Evolutionary conservation across 768 basidiomycete genomes (phyloP).

Genomic region (Cyclocybe cylindracea): DNA sequence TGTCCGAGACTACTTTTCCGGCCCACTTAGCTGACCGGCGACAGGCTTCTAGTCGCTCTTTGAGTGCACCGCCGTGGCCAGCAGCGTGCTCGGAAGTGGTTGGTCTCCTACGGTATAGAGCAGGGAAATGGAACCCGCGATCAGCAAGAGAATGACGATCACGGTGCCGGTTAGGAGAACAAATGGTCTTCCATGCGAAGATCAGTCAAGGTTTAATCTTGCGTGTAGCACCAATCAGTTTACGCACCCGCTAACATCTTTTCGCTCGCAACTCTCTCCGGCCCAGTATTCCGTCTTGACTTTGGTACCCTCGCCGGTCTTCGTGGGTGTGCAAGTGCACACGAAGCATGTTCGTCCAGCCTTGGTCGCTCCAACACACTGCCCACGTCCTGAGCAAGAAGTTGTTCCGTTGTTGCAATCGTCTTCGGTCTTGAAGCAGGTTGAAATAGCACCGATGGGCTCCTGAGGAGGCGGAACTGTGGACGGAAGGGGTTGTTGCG

Average conservation of each 20-base stretch:
- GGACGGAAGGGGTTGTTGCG: slow-evolving; percentile 49
- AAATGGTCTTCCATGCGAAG: slow-evolving; percentile 55
- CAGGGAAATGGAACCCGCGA: slow-evolving; percentile 67
- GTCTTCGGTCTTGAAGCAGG: slow-evolving; percentile 58
- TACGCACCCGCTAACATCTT: slow-evolving; percentile 79
- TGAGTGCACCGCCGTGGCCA: slow-evolving; percentile 54
- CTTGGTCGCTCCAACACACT: slow-evolving; percentile 61
- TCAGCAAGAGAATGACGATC: slow-evolving; percentile 61
- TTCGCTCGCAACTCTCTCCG: slow-evolving; percentile 73
- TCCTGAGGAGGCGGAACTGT: slow-evolving; percentile 43
- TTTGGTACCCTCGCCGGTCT: slow-evolving; percentile 52
- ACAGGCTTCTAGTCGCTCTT: slow-evolving; percentile 48
- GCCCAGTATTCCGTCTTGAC: slow-evolving; percentile 68
- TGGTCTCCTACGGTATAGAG: slow-evolving; percentile 62
- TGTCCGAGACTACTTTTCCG: neutral
- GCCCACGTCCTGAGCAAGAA: slow-evolving; percentile 69
- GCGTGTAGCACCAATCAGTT: neutral
- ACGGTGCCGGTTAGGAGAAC: slow-evolving; percentile 72
- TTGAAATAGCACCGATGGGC: slow-evolving; percentile 59
- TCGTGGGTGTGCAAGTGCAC: slow-evolving; percentile 50
- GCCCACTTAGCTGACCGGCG: neutral
- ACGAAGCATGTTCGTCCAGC: slow-evolving; percentile 59
- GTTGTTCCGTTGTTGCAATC: slow-evolving; percentile 64
- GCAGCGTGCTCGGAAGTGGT: slow-evolving; percentile 73
- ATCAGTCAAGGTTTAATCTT: slow-evolving; percentile 6